phyloP scores from a whole-genome alignment of 345 rosid genomes.

The Toxicodendron radicans region DNA sequence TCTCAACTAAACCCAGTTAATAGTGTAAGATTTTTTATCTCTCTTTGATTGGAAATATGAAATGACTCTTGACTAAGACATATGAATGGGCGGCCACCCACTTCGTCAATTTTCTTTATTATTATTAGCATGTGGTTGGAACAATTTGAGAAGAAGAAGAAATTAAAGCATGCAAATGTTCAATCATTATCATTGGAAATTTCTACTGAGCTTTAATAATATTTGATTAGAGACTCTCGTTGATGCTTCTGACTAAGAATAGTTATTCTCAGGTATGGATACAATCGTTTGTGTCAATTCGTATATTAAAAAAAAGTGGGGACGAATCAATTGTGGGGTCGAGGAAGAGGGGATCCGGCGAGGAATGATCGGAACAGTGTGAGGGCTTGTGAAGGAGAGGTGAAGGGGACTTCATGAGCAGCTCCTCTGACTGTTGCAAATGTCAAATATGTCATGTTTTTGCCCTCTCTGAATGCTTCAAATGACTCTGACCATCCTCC shows the following conservation, averaged over 20 bases:
- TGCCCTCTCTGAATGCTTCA: conserved; percentile 13
- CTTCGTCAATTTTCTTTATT: not conserved
- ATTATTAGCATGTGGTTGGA: not conserved
- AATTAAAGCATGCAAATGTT: too few species aligned
- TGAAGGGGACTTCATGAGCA: conserved; percentile 31
- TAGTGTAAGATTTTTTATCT: not conserved
- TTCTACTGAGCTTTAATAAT: not conserved
- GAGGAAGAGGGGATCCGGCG: conserved; percentile 14
- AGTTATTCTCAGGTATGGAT: too few species aligned
- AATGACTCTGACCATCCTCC: conserved; percentile 38
- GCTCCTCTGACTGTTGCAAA: conserved; percentile 31
- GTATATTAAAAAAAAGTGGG: too few species aligned
- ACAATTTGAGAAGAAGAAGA: not conserved
- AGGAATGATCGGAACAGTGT: conserved; percentile 28
- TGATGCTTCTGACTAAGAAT: too few species aligned
- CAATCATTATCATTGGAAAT: not conserved
- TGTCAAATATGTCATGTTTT: conserved; percentile 20
- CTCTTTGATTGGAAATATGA: not conserved
- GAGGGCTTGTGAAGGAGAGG: conserved; percentile 31
- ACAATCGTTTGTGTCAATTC: too few species aligned
- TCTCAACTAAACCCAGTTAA: not conserved
- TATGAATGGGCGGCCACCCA: not conserved
- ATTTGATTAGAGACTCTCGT: too few species aligned
- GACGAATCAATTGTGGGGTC: not conserved
- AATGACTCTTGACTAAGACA: not conserved